Evolutionary conservation across 1,284 basidiomycete species (phyloP).

Genomic region (Grifola frondosa): DNA sequence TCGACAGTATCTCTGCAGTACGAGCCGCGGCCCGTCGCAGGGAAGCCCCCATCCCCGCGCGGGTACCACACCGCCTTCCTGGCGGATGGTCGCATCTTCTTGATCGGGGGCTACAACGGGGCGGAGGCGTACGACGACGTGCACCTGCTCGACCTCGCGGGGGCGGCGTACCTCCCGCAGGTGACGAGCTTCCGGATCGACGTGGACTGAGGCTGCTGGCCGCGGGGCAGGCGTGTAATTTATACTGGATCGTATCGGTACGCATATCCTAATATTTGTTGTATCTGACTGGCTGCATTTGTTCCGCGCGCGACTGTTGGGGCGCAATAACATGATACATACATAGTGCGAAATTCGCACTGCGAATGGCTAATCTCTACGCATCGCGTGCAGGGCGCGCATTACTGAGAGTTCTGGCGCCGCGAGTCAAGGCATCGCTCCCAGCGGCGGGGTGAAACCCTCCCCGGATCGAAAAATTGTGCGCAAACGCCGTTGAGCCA

Average conservation of each 20-base stretch:
- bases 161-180: slow-evolving; percentile 89
- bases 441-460: too few relatives aligned
- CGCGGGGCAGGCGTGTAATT: slow-evolving; percentile 3
- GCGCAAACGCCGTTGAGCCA: too few relatives aligned
- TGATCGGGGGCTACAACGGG: slow-evolving; percentile 90
- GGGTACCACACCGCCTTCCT: slow-evolving; percentile 85
- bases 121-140: slow-evolving; percentile 82
- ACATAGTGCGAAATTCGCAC: too few relatives aligned
- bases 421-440: too few relatives aligned
- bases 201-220: slow-evolving; percentile 24
- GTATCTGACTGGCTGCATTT: slow-evolving; percentile 9
- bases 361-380: too few relatives aligned
- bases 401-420: too few relatives aligned
- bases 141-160: slow-evolving; percentile 81
- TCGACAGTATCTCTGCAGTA: slow-evolving; percentile 59
- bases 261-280: slow-evolving; percentile 11
- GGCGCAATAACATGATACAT: background rate
- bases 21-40: slow-evolving; percentile 61
- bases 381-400: too few relatives aligned
- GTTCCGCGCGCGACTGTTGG: background rate
- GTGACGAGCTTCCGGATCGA: slow-evolving; percentile 77
- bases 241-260: slow-evolving; percentile 10
- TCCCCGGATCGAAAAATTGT: too few relatives aligned
- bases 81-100: slow-evolving; percentile 81
- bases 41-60: slow-evolving; percentile 69